These are phyloP conservation scores for Saksenaea vasiformis DNA, from an alignment of 371 early-diverging fungal species.

Conservation along the genomic window DNA sequence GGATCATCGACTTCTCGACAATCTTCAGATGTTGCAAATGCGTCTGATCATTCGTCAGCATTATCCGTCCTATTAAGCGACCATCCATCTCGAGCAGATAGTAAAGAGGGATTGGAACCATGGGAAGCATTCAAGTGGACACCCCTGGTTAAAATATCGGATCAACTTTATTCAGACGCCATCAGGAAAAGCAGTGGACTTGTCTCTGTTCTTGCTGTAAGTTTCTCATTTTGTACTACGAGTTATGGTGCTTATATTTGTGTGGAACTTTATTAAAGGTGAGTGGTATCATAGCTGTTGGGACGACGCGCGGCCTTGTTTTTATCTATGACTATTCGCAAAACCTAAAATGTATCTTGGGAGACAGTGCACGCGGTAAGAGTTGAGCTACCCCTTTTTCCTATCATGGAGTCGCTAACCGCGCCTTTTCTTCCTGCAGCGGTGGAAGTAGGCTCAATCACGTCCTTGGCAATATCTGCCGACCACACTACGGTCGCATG, in stretches of 20 bases:
- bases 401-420: background rate
- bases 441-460: conserved; percentile 70
- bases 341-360: conserved; percentile 63
- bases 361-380: conserved; percentile 55
- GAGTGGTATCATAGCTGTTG: conserved; percentile 68
- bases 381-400: background rate
- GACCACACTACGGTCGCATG: conserved; percentile 70
- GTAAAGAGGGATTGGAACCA: conserved; percentile 38
- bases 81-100: background rate
- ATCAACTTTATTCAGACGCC: conserved; percentile 64
- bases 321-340: conserved; percentile 75
- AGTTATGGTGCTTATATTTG: background rate
- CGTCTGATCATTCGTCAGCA: conserved; percentile 20
- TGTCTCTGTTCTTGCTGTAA: conserved; percentile 61
- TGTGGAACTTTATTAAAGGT: conserved; percentile 33
- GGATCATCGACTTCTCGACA: conserved; percentile 20
- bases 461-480: conserved; percentile 69
- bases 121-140: conserved; percentile 82
- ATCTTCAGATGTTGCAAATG: conserved; percentile 27
- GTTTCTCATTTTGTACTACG: conserved; percentile 9
- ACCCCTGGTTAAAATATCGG: conserved; percentile 64
- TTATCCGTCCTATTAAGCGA: conserved; percentile 15
- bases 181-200: conserved; percentile 59
- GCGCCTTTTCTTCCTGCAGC: conserved; percentile 29
- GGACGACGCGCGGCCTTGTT: conserved; percentile 73